These are phyloP conservation scores for Trematosphaeria pertusa DNA, from an alignment of 2,329 filamentous ascomycete genomes.

Conservation along the genomic window DNA sequence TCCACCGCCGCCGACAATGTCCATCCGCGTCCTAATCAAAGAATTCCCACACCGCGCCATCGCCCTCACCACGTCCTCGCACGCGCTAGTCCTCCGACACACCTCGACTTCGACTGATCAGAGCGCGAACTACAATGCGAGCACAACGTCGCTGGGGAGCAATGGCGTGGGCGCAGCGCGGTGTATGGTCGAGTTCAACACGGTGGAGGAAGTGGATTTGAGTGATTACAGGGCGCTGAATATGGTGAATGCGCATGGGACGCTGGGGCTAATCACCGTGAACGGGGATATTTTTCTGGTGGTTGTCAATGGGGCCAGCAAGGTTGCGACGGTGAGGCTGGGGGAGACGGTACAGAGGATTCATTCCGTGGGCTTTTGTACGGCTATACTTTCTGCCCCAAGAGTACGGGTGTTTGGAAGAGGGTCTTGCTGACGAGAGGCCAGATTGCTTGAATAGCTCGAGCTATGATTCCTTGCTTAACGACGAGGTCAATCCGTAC, in stretches of 20 bases:
- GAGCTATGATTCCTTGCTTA: slow-evolving; percentile 80
- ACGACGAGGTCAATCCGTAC: slow-evolving; percentile 64
- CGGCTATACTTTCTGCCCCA: slow-evolving; percentile 1
- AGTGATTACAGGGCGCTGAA: slow-evolving; percentile 79
- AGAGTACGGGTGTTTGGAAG: not conserved
- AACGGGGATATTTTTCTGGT: slow-evolving; percentile 88
- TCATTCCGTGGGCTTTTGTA: slow-evolving; percentile 80
- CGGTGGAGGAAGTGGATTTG: slow-evolving; percentile 69
- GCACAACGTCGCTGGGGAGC: slow-evolving; percentile 58
- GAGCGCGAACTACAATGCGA: slow-evolving; percentile 61
- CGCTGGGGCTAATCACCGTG: slow-evolving; percentile 84
- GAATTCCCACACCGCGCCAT: slow-evolving; percentile 88
- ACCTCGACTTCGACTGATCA: slow-evolving; percentile 69
- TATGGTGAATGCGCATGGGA: slow-evolving; percentile 79
- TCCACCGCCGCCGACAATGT: slow-evolving; percentile 37
- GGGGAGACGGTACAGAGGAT: slow-evolving; percentile 92
- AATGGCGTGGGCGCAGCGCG: slow-evolving; percentile 52
- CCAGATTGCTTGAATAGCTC: slow-evolving; percentile 88
- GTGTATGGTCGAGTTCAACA: slow-evolving; percentile 90
- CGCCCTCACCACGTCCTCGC: slow-evolving; percentile 78
- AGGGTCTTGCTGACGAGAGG: slow-evolving; percentile 46
- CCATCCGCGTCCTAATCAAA: slow-evolving; percentile 80
- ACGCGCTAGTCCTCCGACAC: slow-evolving; percentile 85
- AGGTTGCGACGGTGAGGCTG: slow-evolving; percentile 81
- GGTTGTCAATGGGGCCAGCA: slow-evolving; percentile 79